Base-by-base conservation (phyloP, 208 protist genomes). In the Wallacemonas sp. region DNA sequence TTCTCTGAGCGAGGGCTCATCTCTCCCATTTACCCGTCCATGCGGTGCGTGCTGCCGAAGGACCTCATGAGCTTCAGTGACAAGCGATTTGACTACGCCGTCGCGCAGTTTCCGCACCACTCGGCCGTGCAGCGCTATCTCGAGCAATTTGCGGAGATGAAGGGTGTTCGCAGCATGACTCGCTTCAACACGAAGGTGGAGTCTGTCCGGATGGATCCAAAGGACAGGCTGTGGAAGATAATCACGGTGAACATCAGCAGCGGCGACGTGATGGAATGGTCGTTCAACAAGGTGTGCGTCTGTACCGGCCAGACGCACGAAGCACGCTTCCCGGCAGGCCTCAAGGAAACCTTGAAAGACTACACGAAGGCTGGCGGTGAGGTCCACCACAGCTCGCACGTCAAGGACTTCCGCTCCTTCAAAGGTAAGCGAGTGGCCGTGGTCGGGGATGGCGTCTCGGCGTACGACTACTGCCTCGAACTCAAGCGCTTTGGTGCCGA, bases 131-230 rank as follows among this genome's bases (percentile, higher is more conserved):
- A 75, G 36, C 76, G 83, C 44, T 96, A 96, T 61, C 69, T 96
- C 64, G 67, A 86, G 27, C 76, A 73, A 59, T 92, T 86, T 59
- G 87, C 81, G 32, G 70, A 77, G 19, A 61, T 66, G 59, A 91
- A 88, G 54, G 91, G 91, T 2, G 64, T 93, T 3, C 71, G 72
- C 10, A 76, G 68, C 19, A 63, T 93, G 45, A 91, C 85, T 34
- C 87, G 91, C 4, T 94, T 91, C 76, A 93, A 94, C 74, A 94
- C 91, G 15, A 94, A 94, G 44, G 85, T 94, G 21, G 81, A 93
- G 74, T 91, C 86, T 5, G 77, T 79, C 4, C 91, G 87, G 1
- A 84, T 71, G 36, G 80, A 91, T 32, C 45, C 46, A 4, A 39
- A 21, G 9, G 71, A 71, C 36, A 42, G 55, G 1, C 27, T 83